Evolutionary conservation across 148 eudicot species (phyloP), one percentile per base, ranked within the genome.

Genomic region (Suaeda aralocaspica): DNA sequence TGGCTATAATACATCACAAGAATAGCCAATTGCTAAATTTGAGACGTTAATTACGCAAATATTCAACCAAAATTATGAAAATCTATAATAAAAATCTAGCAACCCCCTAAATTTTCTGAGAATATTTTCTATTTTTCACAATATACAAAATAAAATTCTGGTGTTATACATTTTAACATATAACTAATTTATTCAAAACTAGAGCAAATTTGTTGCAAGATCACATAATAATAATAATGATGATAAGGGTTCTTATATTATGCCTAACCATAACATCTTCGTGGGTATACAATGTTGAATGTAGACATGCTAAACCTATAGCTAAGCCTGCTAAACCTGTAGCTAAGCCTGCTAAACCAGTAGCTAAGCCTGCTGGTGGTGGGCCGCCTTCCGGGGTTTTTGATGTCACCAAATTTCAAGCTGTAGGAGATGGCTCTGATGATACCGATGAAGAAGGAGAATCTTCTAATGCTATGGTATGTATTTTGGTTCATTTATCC

Each of bases 401-500:
- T 53, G 89, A 87, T 29, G 79, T 87, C 41, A 77, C 76, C 19
- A 70, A 81, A 18, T 74, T 28, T 57, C 80, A 78, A n/a, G 89
- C 87, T 21, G 64, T 67, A 0, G 76, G 74, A 6, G 81, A 80
- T 68, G 79, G 87, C 14, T 22, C 76, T 9, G 59, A 74, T 3
- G 82, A 72, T 31, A 63, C 74, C 29, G 31, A 63, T 21, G 85
- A 79, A 1, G 79, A 82, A n/a, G 80, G 82, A 10, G 82, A 82
- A 2, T 68, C 74, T 12, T 62, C 21, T 0, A 79, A 72, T 57
- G 25, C 81, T 1, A 16, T 39, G 83, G 89, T 86, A 75, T 50
- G 18, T 22, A 36, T n/a, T 31, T 6, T 29, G n/a, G n/a, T n/a
- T n/a, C n/a, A n/a, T n/a, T n/a, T n/a, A n/a, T n/a, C n/a, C n/a